Percentiles rank a stretch among this genome's conserved stretches.
Evolutionary conservation across 2,329 filamentous ascomycete genomes (phyloP).

Genomic region (Aspergillus eucalypticola): DNA sequence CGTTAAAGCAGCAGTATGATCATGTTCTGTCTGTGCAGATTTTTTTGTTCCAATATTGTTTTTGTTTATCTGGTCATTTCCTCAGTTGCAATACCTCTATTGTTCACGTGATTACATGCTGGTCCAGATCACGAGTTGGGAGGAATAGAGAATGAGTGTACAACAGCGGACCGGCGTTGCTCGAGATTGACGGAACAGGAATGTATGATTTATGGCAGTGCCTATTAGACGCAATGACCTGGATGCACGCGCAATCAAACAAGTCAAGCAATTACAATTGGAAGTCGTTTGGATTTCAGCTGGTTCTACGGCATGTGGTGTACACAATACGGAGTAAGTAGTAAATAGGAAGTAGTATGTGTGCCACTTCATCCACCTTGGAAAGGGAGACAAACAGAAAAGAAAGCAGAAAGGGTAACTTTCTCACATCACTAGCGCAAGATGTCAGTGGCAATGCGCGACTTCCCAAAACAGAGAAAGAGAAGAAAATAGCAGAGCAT

Average conservation of each 20-base stretch:
- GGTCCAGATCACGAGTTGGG: background rate
- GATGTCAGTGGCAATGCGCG: background rate
- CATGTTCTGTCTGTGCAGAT: background rate
- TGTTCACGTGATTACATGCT: conserved; percentile 4
- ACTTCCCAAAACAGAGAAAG: background rate
- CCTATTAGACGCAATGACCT: background rate
- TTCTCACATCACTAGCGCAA: background rate
- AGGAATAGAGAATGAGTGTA: background rate
- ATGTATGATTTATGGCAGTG: background rate
- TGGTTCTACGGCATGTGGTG: conserved; percentile 1
- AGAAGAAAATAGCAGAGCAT: background rate
- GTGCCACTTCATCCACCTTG: background rate
- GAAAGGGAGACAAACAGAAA: background rate
- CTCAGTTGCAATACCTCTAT: background rate
- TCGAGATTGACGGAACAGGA: background rate
- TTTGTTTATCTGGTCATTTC: background rate
- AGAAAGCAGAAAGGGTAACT: no score
- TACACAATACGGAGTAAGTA: no score
- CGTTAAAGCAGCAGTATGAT: conserved; percentile 8
- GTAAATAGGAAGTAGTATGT: background rate
- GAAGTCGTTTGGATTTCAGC: background rate
- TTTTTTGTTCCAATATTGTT: background rate
- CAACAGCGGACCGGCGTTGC: background rate
- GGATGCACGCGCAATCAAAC: background rate
- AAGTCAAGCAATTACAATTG: conserved; percentile 6